Conservation (phyloP, 2,329 filamentous ascomycete species). For the Chrysoporthe austroafricana region DNA sequence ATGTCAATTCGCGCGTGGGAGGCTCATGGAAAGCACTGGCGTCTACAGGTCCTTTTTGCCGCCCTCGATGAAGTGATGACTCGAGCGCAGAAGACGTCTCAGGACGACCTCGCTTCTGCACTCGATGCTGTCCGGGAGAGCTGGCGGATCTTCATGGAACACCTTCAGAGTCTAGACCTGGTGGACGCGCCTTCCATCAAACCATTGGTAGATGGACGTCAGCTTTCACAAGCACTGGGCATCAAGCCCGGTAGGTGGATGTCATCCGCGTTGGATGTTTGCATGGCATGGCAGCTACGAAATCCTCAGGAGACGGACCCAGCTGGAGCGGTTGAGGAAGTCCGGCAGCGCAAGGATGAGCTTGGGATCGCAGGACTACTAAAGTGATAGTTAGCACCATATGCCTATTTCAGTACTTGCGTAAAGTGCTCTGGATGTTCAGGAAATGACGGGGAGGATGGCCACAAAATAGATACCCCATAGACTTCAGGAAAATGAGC, state of each 20-base stretch:
- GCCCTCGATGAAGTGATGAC: constrained; percentile 65
- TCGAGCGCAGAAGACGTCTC: constrained; percentile 33
- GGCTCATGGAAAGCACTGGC: constrained; percentile 64
- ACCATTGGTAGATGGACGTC: constrained; percentile 73
- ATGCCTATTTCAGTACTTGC: neutral
- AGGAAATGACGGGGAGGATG: neutral
- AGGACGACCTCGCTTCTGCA: constrained; percentile 38
- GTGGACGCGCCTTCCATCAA: constrained; percentile 62
- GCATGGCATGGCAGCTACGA: constrained; percentile 86
- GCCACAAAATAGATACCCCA: constrained; percentile 9
- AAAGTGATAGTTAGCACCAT: neutral
- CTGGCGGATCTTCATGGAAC: constrained; percentile 61
- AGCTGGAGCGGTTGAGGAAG: constrained; percentile 62
- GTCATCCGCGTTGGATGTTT: constrained; percentile 75
- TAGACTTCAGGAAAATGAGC: neutral
- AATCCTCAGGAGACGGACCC: constrained; percentile 70
- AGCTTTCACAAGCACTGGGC: constrained; percentile 69
- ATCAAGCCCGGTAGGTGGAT: constrained; percentile 84
- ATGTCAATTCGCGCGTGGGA: constrained; percentile 79
- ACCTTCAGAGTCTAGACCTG: constrained; percentile 57
- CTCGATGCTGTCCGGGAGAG: constrained; percentile 49
- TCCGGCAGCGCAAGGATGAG: constrained; percentile 55
- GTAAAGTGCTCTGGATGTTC: neutral
- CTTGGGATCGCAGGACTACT: constrained; percentile 45
- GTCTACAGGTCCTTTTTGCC: constrained; percentile 69